Evolutionary conservation across 2,329 filamentous ascomycete species (phyloP).

Genomic region (Diaporthe amygdali): DNA sequence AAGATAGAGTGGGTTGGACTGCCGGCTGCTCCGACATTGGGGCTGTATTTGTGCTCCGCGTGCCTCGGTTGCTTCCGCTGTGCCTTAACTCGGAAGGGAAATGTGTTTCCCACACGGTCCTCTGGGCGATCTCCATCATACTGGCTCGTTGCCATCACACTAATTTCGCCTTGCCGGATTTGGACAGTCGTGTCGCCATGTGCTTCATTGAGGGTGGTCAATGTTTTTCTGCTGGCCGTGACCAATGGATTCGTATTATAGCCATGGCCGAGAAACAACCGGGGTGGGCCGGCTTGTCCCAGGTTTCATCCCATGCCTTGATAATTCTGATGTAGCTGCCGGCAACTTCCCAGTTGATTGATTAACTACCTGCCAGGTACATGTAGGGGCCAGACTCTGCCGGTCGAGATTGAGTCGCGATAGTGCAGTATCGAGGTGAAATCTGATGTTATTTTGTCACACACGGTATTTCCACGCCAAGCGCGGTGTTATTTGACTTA

Average conservation of each 20-base stretch:
- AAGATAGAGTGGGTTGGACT: not conserved
- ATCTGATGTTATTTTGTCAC: not conserved
- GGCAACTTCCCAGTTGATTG: conserved; percentile 3
- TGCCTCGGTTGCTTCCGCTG: conserved; percentile 1
- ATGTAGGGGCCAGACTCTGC: not conserved
- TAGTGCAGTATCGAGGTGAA: too few relatives aligned
- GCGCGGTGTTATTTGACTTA: conserved; percentile 2
- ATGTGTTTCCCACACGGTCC: not conserved
- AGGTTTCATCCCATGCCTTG: conserved; percentile 13
- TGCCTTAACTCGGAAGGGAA: not conserved
- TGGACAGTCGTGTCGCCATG: not conserved
- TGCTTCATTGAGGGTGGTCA: not conserved
- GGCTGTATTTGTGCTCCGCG: not conserved
- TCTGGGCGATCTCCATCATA: not conserved
- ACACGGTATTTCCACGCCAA: conserved; percentile 10
- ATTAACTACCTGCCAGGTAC: not conserved
- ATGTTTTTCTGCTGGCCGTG: not conserved
- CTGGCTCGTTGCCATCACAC: not conserved
- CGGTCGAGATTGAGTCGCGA: not conserved
- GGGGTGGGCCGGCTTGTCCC: not conserved
- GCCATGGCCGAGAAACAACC: not conserved
- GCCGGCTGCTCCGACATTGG: not conserved
- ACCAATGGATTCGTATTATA: conserved; percentile 4
- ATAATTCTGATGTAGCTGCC: not conserved
- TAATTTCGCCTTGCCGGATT: not conserved